Conservation (phyloP, 495 filamentous ascomycete genomes). For the Penicillium lividum region DNA sequence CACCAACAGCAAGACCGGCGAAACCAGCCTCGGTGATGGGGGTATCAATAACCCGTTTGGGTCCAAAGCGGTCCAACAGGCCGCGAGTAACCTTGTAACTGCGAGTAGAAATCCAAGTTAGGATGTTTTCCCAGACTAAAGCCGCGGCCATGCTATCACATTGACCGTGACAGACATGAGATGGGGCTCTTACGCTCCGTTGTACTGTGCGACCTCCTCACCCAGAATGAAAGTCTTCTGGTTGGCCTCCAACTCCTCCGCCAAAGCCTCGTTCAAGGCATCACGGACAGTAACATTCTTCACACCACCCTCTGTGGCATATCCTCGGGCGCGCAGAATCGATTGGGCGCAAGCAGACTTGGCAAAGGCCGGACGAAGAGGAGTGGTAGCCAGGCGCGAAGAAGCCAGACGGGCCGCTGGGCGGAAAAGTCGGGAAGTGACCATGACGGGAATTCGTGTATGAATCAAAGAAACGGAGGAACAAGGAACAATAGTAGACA, state of each 20-base stretch:
- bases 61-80: constrained; percentile 92
- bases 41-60: constrained; percentile 96
- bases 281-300: constrained; percentile 98
- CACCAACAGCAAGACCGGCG: constrained; percentile 86
- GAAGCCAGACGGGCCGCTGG: constrained; percentile 76
- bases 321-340: constrained; percentile 44
- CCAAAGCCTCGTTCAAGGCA: constrained; percentile 94
- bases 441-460: constrained; percentile 48
- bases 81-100: constrained; percentile 99
- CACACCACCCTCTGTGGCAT: constrained; percentile 57
- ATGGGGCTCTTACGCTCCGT: constrained; percentile 73
- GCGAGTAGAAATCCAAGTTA: constrained; percentile 22
- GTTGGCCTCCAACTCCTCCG: constrained; percentile 94
- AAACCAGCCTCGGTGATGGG: constrained; percentile 98
- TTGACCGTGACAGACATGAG: background rate
- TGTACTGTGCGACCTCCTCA: constrained; percentile 99
- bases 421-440: constrained; percentile 74
- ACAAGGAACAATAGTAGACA: constrained; percentile 32
- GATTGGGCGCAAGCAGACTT: constrained; percentile 50
- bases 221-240: constrained; percentile 92
- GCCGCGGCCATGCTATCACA: background rate
- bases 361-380: constrained; percentile 55
- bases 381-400: constrained; percentile 55
- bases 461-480: constrained; percentile 15
- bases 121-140: constrained; percentile 7